These are phyloP conservation scores for Penicillium argentinense DNA, from an alignment of 495 filamentous ascomycete genomes.

Conservation along the genomic window DNA sequence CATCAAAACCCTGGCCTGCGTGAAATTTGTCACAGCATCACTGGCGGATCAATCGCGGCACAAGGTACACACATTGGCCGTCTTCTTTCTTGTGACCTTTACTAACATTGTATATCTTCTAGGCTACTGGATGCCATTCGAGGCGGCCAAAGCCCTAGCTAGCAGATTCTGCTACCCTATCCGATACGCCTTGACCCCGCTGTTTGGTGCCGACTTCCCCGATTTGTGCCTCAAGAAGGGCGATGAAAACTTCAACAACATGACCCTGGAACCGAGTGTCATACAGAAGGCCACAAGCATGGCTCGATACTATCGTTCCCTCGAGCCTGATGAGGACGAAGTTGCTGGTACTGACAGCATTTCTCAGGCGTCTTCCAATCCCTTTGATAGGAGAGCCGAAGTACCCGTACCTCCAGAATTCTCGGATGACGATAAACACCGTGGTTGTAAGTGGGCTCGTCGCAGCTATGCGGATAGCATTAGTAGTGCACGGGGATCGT, in stretches of 20 bases:
- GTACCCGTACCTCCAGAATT: neutral
- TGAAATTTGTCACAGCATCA: conserved; percentile 90
- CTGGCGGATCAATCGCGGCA: conserved; percentile 81
- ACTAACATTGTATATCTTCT: conserved; percentile 9
- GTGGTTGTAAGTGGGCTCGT: conserved; percentile 24
- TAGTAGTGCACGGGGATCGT: conserved; percentile 27
- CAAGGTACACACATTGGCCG: conserved; percentile 68
- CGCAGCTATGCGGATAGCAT: conserved; percentile 21
- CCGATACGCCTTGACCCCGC: conserved; percentile 76
- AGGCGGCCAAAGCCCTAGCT: conserved; percentile 78
- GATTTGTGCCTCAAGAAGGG: conserved; percentile 62
- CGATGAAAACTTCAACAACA: conserved; percentile 19
- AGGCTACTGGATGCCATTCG: conserved; percentile 98
- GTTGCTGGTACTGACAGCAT: neutral
- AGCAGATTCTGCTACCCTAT: conserved; percentile 86
- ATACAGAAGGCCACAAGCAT: neutral
- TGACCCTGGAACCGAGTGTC: neutral
- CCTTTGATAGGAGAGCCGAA: neutral
- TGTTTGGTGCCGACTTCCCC: conserved; percentile 84
- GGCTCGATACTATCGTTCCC: neutral
- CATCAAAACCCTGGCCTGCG: conserved; percentile 76
- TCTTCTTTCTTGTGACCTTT: no score
- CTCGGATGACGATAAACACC: neutral
- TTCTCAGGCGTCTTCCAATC: neutral
- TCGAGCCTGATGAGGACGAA: neutral